Conservation (phyloP, 106 monocot species). For the Alisma plantagoaquatica region DNA sequence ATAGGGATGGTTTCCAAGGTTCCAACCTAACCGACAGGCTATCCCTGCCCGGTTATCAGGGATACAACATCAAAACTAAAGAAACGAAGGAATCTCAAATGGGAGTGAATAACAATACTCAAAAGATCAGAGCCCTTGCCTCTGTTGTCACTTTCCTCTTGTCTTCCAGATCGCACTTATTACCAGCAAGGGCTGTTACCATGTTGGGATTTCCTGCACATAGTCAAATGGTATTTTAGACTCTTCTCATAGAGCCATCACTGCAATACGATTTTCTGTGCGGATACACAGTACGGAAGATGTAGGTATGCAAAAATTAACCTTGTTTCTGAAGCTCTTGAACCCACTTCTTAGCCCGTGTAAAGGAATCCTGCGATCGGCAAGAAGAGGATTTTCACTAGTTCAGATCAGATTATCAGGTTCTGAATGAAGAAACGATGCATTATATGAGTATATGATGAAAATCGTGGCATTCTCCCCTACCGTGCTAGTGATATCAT, state of each 20-base stretch:
- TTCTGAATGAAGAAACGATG: not conserved
- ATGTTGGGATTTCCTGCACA: slow-evolving; percentile 50
- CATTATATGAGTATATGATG: not conserved
- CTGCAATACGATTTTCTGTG: no score
- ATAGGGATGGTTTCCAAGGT: no score
- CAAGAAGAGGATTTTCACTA: not conserved
- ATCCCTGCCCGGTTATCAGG: no score
- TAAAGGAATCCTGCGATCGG: slow-evolving; percentile 67
- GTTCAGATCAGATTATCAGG: not conserved
- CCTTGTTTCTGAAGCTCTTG: slow-evolving; percentile 87
- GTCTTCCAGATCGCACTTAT: slow-evolving; percentile 54
- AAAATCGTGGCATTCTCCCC: slow-evolving; percentile 2
- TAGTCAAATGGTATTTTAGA: no score
- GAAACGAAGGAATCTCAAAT: not conserved
- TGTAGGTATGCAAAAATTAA: no score
- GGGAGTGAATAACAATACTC: no score
- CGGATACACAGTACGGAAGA: no score
- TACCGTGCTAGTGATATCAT: slow-evolving; percentile 81
- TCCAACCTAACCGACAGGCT: no score
- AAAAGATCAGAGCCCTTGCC: no score
- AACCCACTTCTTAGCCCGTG: slow-evolving; percentile 89
- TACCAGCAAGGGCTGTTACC: slow-evolving; percentile 60
- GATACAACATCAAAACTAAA: no score
- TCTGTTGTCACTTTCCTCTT: slow-evolving; percentile 50
- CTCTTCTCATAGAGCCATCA: no score